Percentiles rank a stretch among this genome's conserved stretches.
These are phyloP conservation scores for Fibroporia radiculosa DNA, from an alignment of 768 basidiomycete species.

Conservation along the genomic window DNA sequence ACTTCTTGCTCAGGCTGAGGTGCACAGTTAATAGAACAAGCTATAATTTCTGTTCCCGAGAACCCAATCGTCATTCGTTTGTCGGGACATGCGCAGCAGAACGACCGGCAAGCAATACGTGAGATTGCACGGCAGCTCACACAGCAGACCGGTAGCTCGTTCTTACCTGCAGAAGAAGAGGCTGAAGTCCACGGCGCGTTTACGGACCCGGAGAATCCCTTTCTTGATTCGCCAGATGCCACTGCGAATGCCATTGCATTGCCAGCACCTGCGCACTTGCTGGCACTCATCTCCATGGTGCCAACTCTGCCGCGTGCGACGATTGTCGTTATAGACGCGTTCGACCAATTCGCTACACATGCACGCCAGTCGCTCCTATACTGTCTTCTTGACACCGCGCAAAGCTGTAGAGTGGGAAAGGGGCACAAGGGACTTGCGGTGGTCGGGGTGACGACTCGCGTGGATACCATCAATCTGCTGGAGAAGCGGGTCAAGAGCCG, in stretches of 20 bases:
- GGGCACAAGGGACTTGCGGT: conserved; percentile 70
- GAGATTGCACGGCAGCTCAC: conserved; percentile 85
- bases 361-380: conserved; percentile 90
- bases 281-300: conserved; percentile 65
- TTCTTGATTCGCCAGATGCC: conserved; percentile 1
- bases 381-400: conserved; percentile 90
- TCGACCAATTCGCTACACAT: conserved; percentile 90
- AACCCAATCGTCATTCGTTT: conserved; percentile 72
- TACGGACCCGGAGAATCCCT: conserved; percentile 5
- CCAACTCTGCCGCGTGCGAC: conserved; percentile 76
- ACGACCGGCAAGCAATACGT: conserved; percentile 84
- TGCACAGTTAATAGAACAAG: conserved; percentile 52
- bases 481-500: conserved; percentile 98
- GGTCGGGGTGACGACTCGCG: conserved; percentile 77
- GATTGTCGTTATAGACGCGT: conserved; percentile 80
- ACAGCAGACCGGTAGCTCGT: conserved; percentile 62
- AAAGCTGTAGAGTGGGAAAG: conserved; percentile 62
- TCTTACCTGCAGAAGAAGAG: conserved; percentile 34
- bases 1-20: not conserved
- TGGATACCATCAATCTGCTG: conserved; percentile 81
- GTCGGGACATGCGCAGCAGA: conserved; percentile 78
- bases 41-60: conserved; percentile 36
- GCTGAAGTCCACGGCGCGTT: conserved; percentile 28
- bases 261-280: conserved; percentile 63
- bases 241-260: conserved; percentile 20